These are phyloP conservation scores for Pogostemon cablin DNA, from an alignment of 257 asterid genomes.

Conservation along the genomic window DNA sequence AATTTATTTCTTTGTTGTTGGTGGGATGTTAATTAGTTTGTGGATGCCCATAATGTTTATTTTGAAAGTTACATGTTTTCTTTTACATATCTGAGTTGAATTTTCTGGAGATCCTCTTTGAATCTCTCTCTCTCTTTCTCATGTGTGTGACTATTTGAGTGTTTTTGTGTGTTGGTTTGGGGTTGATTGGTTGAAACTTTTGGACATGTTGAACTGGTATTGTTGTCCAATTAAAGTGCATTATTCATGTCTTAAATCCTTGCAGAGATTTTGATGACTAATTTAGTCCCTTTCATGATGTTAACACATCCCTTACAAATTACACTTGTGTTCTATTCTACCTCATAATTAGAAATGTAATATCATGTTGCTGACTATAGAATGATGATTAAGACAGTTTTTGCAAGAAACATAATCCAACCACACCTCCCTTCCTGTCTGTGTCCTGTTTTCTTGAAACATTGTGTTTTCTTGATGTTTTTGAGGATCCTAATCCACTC, in stretches of 20 bases:
- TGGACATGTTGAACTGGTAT: too few relatives aligned
- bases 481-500: not conserved
- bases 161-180: too few relatives aligned
- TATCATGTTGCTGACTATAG: not conserved
- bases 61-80: not conserved
- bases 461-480: not conserved
- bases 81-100: not conserved
- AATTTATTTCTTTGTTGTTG: constrained; percentile 18
- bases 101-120: too few relatives aligned
- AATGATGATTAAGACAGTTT: not conserved
- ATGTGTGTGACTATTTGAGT: too few relatives aligned
- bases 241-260: too few relatives aligned
- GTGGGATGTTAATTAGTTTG: constrained; percentile 15
- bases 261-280: too few relatives aligned
- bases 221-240: too few relatives aligned
- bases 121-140: too few relatives aligned
- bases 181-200: too few relatives aligned
- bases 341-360: not conserved
- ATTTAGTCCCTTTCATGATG: constrained; percentile 1
- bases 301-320: constrained; percentile 2
- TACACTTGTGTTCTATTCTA: not conserved
- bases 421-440: not conserved
- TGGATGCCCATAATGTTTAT: not conserved
- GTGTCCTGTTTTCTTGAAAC: not conserved
- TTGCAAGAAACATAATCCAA: constrained; percentile 9